These are phyloP conservation scores for Paxillus involutus DNA, from an alignment of 768 basidiomycete genomes.

Conservation along the genomic window DNA sequence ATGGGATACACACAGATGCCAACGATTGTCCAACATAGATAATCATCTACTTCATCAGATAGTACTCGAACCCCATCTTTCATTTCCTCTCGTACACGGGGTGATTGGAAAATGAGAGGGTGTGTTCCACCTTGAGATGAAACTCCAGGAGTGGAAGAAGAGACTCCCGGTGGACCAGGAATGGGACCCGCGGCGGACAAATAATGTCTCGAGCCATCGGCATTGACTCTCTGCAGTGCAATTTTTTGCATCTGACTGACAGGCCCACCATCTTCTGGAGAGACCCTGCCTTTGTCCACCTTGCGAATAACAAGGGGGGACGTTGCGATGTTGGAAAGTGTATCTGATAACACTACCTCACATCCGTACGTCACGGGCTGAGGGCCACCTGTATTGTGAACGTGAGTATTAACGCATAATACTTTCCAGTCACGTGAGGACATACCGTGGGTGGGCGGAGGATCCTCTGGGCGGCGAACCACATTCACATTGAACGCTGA, in stretches of 20 bases:
- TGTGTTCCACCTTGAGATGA: conserved; percentile 79
- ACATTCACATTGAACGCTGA: conserved; percentile 94
- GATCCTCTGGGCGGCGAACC: conserved; percentile 69
- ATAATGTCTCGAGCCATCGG: conserved; percentile 83
- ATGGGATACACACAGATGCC: conserved; percentile 74
- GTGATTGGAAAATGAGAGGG: conserved; percentile 74
- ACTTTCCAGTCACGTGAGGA: conserved; percentile 51
- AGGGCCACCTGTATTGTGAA: conserved; percentile 54
- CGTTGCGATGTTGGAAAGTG: conserved; percentile 81
- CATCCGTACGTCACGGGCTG: conserved; percentile 91
- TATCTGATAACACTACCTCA: conserved; percentile 82
- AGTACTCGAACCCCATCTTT: conserved; percentile 75
- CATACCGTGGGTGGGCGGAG: conserved; percentile 60
- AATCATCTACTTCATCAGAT: conserved; percentile 91
- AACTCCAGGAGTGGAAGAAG: conserved; percentile 72
- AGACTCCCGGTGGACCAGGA: conserved; percentile 70
- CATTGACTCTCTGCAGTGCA: conserved; percentile 80
- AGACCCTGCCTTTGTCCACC: conserved; percentile 86
- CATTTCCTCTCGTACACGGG: conserved; percentile 78
- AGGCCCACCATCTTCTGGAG: conserved; percentile 86
- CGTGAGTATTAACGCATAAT: conserved; percentile 39
- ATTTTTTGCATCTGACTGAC: conserved; percentile 98
- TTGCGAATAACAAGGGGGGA: conserved; percentile 87
- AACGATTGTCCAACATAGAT: conserved; percentile 94
- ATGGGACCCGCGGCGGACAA: conserved; percentile 86